Conservation (phyloP, 2,329 filamentous ascomycete species). For the Paracorniculantispora psalliotae region DNA sequence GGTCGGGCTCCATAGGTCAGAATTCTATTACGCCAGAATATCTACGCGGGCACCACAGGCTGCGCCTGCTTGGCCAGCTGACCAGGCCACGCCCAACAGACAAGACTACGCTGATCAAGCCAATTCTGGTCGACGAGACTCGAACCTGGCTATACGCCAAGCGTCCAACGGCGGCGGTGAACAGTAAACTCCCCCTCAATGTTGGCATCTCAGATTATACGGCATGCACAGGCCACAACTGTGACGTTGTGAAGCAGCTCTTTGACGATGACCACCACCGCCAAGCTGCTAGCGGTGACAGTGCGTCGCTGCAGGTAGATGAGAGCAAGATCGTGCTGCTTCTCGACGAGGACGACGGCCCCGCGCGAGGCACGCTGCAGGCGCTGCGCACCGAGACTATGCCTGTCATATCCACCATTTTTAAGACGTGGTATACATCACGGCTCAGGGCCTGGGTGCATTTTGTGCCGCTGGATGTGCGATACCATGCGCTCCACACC, state of each 20-base stretch:
- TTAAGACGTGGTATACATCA: conserved; percentile 74
- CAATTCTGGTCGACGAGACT: conserved; percentile 50
- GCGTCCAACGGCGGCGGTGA: conserved; percentile 49
- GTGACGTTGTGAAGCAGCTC: conserved; percentile 23
- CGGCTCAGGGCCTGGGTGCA: conserved; percentile 72
- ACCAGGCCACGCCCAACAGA: conserved; percentile 51
- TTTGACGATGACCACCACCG: conserved; percentile 26
- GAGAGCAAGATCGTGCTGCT: conserved; percentile 65
- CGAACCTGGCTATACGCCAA: conserved; percentile 12
- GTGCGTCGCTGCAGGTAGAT: conserved; percentile 36
- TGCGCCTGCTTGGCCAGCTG: conserved; percentile 66
- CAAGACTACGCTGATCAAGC: conserved; percentile 53
- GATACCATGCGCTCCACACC: conserved; percentile 68
- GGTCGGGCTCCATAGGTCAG: conserved; percentile 66
- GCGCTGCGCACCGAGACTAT: conserved; percentile 62
- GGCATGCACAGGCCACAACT: conserved; percentile 45
- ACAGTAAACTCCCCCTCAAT: conserved; percentile 48
- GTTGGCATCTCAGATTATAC: conserved; percentile 56
- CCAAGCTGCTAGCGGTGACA: conserved; percentile 27
- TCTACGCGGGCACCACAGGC: conserved; percentile 62
- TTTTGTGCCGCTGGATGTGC: conserved; percentile 71
- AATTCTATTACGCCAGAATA: conserved; percentile 44
- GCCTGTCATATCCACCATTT: conserved; percentile 67
- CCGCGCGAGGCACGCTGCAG: conserved; percentile 52
- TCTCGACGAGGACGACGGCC: conserved; percentile 65